Percentiles rank a stretch among this genome's conserved stretches.
These are phyloP conservation scores for Vitis vinifera DNA, from an alignment of 164 flowering plant species.

Conservation along the genomic window ASM3070453v1 NC_081822.1:4120001-4120500, in stretches of 20 bases:
- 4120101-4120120: conserved; percentile 18
- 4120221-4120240: not conserved
- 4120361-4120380: not conserved
- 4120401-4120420: too few relatives aligned
- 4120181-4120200: not conserved
- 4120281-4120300: conserved; percentile 16
- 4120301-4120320: conserved; percentile 1
- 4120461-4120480: too few relatives aligned
- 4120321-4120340: not conserved
- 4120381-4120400: not conserved
- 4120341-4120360: not conserved
- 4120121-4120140: conserved; percentile 4
- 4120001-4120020: not conserved
- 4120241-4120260: not conserved
- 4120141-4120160: too few relatives aligned
- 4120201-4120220: not conserved
- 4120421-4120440: too few relatives aligned
- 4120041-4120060: not conserved
- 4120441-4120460: too few relatives aligned
- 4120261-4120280: not conserved
- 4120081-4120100: conserved; percentile 10
- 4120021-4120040: not conserved
- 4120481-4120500: too few relatives aligned
- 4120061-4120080: conserved; percentile 5
- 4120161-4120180: not conserved